These are phyloP conservation scores for Tricholoma bakamatsutake DNA, from an alignment of 768 basidiomycete genomes.

Conservation along the genomic window DNA sequence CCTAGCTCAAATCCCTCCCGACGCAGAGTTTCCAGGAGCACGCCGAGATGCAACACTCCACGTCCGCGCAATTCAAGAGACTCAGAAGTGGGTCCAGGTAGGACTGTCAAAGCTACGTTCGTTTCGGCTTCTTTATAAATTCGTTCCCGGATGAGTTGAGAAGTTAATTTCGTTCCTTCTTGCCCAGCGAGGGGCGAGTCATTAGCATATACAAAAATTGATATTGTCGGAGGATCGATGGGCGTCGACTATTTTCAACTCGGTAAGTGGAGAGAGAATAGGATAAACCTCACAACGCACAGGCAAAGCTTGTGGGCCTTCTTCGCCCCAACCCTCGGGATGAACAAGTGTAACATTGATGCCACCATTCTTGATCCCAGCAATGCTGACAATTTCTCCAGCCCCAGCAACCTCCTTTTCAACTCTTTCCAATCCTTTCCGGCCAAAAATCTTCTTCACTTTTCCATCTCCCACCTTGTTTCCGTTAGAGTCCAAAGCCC, in stretches of 20 bases:
- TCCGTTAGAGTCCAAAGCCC: conserved; percentile 34
- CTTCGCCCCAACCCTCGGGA: conserved; percentile 37
- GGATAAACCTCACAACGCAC: conserved; percentile 17
- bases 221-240: conserved; percentile 47
- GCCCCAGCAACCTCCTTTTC: conserved; percentile 41
- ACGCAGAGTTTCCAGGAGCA: conserved; percentile 43
- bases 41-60: conserved; percentile 45
- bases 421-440: conserved; percentile 34
- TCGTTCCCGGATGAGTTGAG: conserved; percentile 41
- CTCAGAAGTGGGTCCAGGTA: conserved; percentile 45
- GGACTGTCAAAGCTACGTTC: conserved; percentile 44
- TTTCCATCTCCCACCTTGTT: conserved; percentile 45
- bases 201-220: conserved; percentile 41
- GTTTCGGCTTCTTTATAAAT: conserved; percentile 46
- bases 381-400: conserved; percentile 44
- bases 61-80: conserved; percentile 43
- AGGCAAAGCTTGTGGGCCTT: conserved; percentile 34
- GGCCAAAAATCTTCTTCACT: conserved; percentile 39
- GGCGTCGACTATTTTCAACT: conserved; percentile 30
- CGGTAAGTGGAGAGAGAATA: not conserved
- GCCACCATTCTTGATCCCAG: conserved; percentile 41
- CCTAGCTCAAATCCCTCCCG: conserved; percentile 44
- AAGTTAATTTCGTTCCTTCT: conserved; percentile 44
- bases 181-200: conserved; percentile 41
- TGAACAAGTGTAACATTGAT: conserved; percentile 41